A percentile compares a stretch with the other conserved stretches of the same genome.
Conservation (phyloP, 345 rosid genomes). For the Brassica cretica region DNA sequence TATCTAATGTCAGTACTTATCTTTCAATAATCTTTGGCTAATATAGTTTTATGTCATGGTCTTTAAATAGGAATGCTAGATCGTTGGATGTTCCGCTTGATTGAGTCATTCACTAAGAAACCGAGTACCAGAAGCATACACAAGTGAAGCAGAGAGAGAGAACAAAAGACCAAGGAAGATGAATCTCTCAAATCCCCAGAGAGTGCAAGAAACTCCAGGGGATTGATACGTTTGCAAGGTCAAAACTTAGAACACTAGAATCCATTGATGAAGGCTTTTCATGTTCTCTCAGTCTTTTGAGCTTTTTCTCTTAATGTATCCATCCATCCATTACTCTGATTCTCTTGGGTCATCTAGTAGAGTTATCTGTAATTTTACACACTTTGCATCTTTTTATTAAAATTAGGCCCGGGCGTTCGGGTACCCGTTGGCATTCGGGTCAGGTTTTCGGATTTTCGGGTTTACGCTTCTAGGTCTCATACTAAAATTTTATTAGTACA, state of each 20-base stretch:
- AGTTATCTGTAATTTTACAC: conserved; percentile 22
- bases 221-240: conserved; percentile 26
- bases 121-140: conserved; percentile 29
- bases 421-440: too few species aligned
- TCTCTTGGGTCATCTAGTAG: conserved; percentile 24
- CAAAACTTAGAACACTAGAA: conserved; percentile 12
- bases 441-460: too few species aligned
- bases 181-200: conserved; percentile 14
- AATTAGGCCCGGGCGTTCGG: too few species aligned
- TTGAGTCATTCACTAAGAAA: conserved; percentile 61
- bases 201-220: conserved; percentile 1
- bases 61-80: conserved; percentile 79
- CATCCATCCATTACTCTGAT: not conserved
- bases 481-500: too few species aligned
- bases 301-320: conserved; percentile 11
- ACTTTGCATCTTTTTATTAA: not conserved
- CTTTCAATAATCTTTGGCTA: not conserved
- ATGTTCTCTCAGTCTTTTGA: not conserved
- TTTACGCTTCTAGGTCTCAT: too few species aligned
- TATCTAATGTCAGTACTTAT: not conserved
- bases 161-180: not conserved
- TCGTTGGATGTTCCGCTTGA: conserved; percentile 91
- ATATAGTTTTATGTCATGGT: not conserved
- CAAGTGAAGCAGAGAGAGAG: conserved; percentile 22
- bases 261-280: conserved; percentile 18